Evolutionary conservation across 2,329 filamentous ascomycete genomes (phyloP), one percentile per base, ranked within the genome.

Genomic region (Ascosphaera pollenicola): DNA sequence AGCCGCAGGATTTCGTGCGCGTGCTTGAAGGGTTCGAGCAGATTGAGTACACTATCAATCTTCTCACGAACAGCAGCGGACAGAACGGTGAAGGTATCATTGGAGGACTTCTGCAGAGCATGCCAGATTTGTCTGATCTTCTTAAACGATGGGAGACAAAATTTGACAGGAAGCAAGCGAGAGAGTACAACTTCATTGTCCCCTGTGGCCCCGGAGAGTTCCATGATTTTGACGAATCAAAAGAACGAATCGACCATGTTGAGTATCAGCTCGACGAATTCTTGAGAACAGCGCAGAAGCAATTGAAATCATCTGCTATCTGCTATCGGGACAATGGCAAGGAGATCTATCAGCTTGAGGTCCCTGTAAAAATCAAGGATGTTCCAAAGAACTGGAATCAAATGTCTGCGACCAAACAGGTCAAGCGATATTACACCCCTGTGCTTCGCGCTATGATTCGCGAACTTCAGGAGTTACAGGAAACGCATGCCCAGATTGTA

Each of bases 11-110:
- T 53, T 98, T 98, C 54, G 74, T 95, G 36, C 79, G 76, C 37
- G 87, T 95, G 0, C 65, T 98, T 0, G 85, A 95, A 55, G 89
- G 89, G 0, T 98, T 94, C 48, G 89, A 95, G 61, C 87, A 94
- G 57, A 95, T 98, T 36, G 84, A 94, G 45, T 89, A 93, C 54
- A 92, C 85, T 1, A 82, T 93, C 68, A 70, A 73, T 39, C 66
- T 95, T 17, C 68, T 95, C 1, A 66, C 69, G 36, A 68, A 75
- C 7, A 79, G 80, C 48, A 73, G 76, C 39, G 35, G 19, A 10
- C 8, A 24, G 17, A 70, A 75, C n/a, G 80, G 78, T 2, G 77
- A 83, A 38, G 80, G 83, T 2, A 68, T 95, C 2, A 78, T 98
- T 34, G 80, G 84, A 41, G 75, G 84, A 39, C 70, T 98, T 31